Percentiles rank a stretch among this genome's conserved stretches.
Evolutionary conservation across 768 basidiomycete species (phyloP).

Genomic region (Leccinum rimulosum): DNA sequence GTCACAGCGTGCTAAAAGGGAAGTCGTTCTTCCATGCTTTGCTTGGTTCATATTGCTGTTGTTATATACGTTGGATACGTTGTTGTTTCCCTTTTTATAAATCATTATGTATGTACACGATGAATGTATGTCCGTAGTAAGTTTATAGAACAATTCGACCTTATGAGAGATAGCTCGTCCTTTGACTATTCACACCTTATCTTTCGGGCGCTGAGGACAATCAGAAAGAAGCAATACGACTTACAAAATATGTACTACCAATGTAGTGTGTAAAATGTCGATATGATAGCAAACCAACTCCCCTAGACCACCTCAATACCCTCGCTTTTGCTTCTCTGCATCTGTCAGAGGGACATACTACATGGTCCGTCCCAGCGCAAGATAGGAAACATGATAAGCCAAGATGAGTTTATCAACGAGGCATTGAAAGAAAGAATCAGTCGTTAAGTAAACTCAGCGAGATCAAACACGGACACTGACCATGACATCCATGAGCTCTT

Average conservation of each 20-base stretch:
- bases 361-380: too few species aligned
- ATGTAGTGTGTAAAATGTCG: too few species aligned
- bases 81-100: constrained; percentile 12
- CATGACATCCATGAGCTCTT: constrained; percentile 74
- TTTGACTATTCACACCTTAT: too few species aligned
- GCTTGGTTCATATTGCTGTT: background rate
- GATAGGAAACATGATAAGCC: background rate
- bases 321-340: constrained; percentile 40
- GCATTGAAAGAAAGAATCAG: constrained; percentile 1
- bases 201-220: too few species aligned
- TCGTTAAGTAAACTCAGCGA: constrained; percentile 12
- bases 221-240: background rate
- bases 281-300: background rate
- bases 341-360: constrained; percentile 76
- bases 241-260: background rate
- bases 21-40: background rate
- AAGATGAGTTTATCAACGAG: too few species aligned
- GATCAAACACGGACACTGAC: constrained; percentile 43
- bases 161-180: too few species aligned
- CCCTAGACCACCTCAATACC: constrained; percentile 11
- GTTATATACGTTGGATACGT: background rate
- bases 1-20: background rate
- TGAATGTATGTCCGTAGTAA: background rate
- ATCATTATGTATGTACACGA: constrained; percentile 13
- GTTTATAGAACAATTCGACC: background rate